Evolutionary conservation across 73 alveolate species (phyloP).

Genomic region (Tetrahymena borealis): DNA sequence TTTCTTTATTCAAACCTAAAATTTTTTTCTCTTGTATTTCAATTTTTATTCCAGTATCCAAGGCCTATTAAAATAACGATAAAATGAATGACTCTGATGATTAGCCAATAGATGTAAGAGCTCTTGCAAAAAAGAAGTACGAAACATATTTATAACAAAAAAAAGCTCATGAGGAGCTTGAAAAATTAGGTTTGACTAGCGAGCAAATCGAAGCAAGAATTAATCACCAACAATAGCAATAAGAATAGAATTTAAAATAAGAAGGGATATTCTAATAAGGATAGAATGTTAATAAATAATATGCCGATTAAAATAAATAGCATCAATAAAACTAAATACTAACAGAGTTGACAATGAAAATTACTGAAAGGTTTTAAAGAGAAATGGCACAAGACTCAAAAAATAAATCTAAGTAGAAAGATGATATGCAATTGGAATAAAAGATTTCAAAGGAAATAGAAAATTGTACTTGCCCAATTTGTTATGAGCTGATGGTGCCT

Average conservation of each 20-base stretch:
- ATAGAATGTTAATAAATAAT: not conserved
- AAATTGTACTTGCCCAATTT: conserved; percentile 65
- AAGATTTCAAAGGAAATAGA: conserved; percentile 35
- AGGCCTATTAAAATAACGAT: too few species aligned
- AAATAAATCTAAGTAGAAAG: not conserved
- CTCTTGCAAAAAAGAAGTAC: not conserved
- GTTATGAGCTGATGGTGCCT: conserved; percentile 72
- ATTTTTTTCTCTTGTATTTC: too few species aligned
- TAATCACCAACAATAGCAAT: not conserved
- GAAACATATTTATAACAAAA: not conserved
- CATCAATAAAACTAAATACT: not conserved
- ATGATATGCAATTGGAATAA: not conserved
- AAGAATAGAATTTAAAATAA: not conserved
- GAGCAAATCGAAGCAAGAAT: not conserved
- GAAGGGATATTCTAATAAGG: not conserved
- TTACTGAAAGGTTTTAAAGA: not conserved
- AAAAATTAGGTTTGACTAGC: not conserved
- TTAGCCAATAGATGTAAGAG: not conserved
- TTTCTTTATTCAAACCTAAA: too few species aligned
- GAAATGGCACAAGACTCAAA: not conserved
- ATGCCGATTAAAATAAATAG: not conserved
- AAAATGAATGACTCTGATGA: not conserved
- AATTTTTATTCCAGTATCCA: too few species aligned
- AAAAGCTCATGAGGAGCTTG: not conserved
- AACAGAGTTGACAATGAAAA: not conserved